Base-by-base conservation (phyloP, 164 flowering plant species). In the Aristolochia contorta region DNA sequence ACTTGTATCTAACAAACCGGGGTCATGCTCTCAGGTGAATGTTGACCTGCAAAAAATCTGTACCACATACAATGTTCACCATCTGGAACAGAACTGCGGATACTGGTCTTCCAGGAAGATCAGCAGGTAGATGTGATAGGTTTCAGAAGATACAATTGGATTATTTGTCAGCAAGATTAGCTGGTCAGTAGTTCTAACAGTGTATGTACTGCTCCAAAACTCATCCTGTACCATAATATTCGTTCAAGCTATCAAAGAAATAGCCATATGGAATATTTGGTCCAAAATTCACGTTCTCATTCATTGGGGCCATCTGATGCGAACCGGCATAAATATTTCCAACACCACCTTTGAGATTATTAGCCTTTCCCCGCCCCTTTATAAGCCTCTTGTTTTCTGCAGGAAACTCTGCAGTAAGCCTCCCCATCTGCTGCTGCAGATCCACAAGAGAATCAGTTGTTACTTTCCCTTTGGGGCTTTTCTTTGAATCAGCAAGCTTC, bases 381-480 rank as follows among this genome's bases (percentile, higher is more conserved):
- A 71, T 74, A 51, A 72, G 55, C 45, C 84, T 82, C 71, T 83
- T 89, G 76, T 72, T 79, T 41, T 86, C 96, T 13, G 75, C 41
- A 12, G 86, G 89, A 72, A 81, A 77, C 72, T 84, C 95, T 45
- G 98, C 93, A 54, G 81, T 77, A 25, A 91, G 87, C 71, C 89
- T 85, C 49, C 86, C 89, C 97, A 94, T 83, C 77, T 87, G 93
- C 78, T 87, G 88, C 76, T 89, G 96, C 72, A 89, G 81, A 77
- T 85, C 91, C 70, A 88, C 80, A 60, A 89, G 83, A n/a, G 96
- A 74, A 64, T 91, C 96, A 69, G 67, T 80, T 6, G 76, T 47
- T 47, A 74, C 25, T 73, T 86, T 94, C 19, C 86, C 94, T 69
- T 84, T 91, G 7, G 90, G 74, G 68, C 60, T 72, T 78, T 89